A percentile compares a stretch with the other conserved stretches of the same genome.
Evolutionary conservation across 352 stramenopile genomes (phyloP).

Genomic region (Pythium aristosporum): DNA sequence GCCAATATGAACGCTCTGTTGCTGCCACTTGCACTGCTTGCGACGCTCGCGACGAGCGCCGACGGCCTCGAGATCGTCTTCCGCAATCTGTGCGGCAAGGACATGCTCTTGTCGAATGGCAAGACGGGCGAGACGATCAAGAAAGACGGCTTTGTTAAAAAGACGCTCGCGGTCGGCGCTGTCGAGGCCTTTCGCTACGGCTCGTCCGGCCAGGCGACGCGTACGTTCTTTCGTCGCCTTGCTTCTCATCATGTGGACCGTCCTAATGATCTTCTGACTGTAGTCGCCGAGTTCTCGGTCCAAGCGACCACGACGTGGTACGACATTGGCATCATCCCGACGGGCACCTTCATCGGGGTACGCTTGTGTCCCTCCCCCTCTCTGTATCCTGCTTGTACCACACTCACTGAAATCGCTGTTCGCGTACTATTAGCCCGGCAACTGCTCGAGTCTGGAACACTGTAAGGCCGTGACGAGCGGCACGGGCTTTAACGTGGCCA

Average conservation of each 20-base stretch:
- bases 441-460: constrained; percentile 45
- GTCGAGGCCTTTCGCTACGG: constrained; percentile 22
- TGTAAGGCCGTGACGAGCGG: constrained; percentile 55
- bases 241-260: not conserved
- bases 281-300: constrained; percentile 30
- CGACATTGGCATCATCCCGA: constrained; percentile 30
- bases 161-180: constrained; percentile 23
- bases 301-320: constrained; percentile 23
- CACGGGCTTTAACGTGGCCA: constrained; percentile 58
- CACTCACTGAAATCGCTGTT: not conserved
- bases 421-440: constrained; percentile 30
- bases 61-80: constrained; percentile 37
- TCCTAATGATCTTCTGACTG: not conserved
- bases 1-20: constrained; percentile 10
- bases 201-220: constrained; percentile 24
- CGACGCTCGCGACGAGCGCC: not conserved
- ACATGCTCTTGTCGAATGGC: constrained; percentile 38
- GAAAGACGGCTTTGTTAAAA: constrained; percentile 14
- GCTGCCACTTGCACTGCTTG: constrained; percentile 5
- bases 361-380: not conserved
- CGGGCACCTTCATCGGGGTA: constrained; percentile 17
- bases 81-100: constrained; percentile 40
- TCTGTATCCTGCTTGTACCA: not conserved
- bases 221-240: constrained; percentile 11
- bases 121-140: constrained; percentile 26